phyloP scores from a whole-genome alignment of 2,329 filamentous ascomycete species.

The Grosmannia clavigera region DNA sequence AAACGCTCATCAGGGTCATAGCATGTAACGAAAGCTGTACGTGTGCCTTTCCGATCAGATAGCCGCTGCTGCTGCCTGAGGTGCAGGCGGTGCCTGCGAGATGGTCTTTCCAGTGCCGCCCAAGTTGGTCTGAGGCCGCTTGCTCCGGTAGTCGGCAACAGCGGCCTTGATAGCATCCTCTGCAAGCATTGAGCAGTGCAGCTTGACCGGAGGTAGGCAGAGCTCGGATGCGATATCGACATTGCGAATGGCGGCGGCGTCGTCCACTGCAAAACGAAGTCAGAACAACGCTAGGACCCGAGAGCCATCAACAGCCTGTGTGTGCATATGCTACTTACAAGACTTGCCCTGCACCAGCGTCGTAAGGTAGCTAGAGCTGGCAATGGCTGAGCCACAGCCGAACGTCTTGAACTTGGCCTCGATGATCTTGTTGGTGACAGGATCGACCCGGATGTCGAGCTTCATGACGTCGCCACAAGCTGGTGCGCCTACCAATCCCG shows the following conservation, averaged over 20 bases:
- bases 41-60: neutral
- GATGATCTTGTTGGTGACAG: conserved; percentile 72
- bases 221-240: conserved; percentile 97
- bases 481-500: conserved; percentile 82
- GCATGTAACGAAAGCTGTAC: neutral
- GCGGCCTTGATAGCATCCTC: conserved; percentile 90
- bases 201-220: conserved; percentile 75
- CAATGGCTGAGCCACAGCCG: conserved; percentile 88
- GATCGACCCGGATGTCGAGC: conserved; percentile 85
- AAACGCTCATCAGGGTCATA: neutral
- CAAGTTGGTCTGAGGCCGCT: conserved; percentile 77
- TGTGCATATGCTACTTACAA: neutral
- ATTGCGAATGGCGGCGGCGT: conserved; percentile 86
- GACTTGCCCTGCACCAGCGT: conserved; percentile 85
- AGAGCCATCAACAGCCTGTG: neutral
- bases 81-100: conserved; percentile 3
- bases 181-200: conserved; percentile 86
- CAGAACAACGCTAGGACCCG: neutral
- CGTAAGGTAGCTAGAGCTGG: conserved; percentile 86
- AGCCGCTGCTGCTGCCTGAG: conserved; percentile 7
- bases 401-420: conserved; percentile 99
- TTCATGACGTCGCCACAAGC: conserved; percentile 92
- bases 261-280: conserved; percentile 46
- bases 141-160: conserved; percentile 82
- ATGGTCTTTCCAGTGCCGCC: conserved; percentile 46